These are phyloP conservation scores for Glomus cerebriforme DNA, from an alignment of 192 early-diverging fungal species.

Conservation along the genomic window DNA sequence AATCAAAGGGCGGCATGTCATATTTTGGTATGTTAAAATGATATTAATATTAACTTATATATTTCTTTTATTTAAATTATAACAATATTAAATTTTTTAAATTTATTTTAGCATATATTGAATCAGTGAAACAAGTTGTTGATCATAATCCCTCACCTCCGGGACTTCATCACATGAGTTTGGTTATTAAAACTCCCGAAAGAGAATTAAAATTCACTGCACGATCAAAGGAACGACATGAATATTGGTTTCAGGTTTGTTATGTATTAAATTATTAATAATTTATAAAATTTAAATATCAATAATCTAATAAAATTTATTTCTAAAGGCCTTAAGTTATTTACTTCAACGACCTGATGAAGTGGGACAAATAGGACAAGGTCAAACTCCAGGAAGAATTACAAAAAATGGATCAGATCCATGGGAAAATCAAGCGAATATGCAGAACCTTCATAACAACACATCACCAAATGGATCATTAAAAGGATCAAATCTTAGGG, in stretches of 20 bases:
- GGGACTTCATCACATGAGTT: constrained; percentile 56
- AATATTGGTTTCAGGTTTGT: constrained; percentile 69
- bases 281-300: too few species aligned
- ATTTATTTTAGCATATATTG: constrained; percentile 61
- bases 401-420: constrained; percentile 13
- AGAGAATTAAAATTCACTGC: constrained; percentile 78
- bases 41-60: neutral
- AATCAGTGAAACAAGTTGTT: constrained; percentile 55
- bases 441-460: neutral
- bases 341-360: constrained; percentile 12
- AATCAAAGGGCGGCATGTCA: constrained; percentile 52
- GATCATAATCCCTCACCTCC: constrained; percentile 45
- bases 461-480: constrained; percentile 9
- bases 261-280: neutral
- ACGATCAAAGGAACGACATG: constrained; percentile 63
- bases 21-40: constrained; percentile 1
- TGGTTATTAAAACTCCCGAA: constrained; percentile 67
- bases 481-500: neutral
- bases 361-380: neutral
- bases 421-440: constrained; percentile 15
- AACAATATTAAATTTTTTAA: neutral
- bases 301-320: neutral
- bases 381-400: neutral
- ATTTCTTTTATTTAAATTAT: neutral
- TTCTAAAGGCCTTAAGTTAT: constrained; percentile 16